phyloP scores from a whole-genome alignment of 352 stramenopile genomes.

The Phytophthora aleatoria region DNA sequence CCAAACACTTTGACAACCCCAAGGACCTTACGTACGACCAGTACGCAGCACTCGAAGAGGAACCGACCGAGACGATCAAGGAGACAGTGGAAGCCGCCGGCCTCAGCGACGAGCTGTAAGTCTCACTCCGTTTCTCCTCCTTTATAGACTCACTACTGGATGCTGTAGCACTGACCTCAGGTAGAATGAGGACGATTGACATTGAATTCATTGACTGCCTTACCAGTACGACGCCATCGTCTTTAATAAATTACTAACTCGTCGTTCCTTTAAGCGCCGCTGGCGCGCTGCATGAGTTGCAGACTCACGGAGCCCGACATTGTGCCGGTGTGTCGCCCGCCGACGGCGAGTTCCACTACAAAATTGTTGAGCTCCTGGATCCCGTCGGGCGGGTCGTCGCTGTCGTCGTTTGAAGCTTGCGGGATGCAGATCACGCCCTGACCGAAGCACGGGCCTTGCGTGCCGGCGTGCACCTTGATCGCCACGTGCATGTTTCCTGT shows the following conservation, averaged over 20 bases:
- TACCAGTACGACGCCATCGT: conserved; percentile 16
- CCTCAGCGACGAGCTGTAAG: conserved; percentile 49
- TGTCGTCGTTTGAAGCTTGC: conserved; percentile 30
- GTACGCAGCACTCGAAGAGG: conserved; percentile 31
- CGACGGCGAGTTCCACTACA: conserved; percentile 56
- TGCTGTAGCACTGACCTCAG: conserved; percentile 7
- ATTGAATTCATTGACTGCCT: conserved; percentile 35
- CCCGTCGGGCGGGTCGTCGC: conserved; percentile 25
- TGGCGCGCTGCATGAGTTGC: conserved; percentile 37
- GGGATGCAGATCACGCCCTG: conserved; percentile 74
- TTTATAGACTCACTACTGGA: conserved; percentile 27
- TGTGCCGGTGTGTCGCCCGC: conserved; percentile 59
- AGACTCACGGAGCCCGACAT: conserved; percentile 55
- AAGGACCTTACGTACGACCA: conserved; percentile 35
- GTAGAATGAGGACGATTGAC: conserved; percentile 36
- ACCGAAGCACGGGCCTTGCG: conserved; percentile 51
- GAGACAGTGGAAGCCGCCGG: conserved; percentile 18
- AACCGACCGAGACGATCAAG: conserved; percentile 27
- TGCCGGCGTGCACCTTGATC: conserved; percentile 71
- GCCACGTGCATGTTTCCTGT: conserved; percentile 71
- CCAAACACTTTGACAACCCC: conserved; percentile 38
- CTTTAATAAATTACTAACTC: conserved; percentile 37
- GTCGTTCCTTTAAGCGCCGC: conserved; percentile 18
- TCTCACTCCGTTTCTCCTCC: neutral
- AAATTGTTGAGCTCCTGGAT: conserved; percentile 44